Evolutionary conservation across 306 rosid genomes (phyloP), one percentile per base, ranked within the genome.

Genomic region (Sicyos edulis): DNA sequence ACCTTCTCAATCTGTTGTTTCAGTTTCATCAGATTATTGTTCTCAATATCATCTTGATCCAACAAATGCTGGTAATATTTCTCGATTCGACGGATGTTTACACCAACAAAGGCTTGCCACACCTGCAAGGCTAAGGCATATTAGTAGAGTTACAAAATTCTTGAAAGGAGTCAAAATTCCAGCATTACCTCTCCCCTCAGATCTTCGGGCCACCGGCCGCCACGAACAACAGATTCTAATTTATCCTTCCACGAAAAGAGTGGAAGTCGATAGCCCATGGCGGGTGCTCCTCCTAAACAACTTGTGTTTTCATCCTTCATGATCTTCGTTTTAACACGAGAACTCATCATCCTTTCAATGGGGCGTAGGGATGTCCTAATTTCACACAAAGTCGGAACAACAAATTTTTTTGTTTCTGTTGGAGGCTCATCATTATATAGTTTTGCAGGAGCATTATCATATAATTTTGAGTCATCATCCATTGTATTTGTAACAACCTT

Each of bases 1-100:
- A 90, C 98, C 98, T 92, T 92, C 98, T 92, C 98, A 90, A 92
- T 92, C 90, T 90, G 96, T 85, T 85, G 85, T 87, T 81, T 92
- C 91, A 96, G 87, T 83, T 92, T 87, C 75, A 82, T 80, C 34
- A 78, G 24, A 70, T 58, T 80, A 76, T 85, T 87, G 61, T 71
- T 75, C 56, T 79, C 87, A 73, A 78, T 61, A 82, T 68, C 78
- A 82, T 86, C 90, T 83, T 80, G 82, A 60, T 89, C 88, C 82
- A 92, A 78, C 79, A 92, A 81, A 78, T 86, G 79, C 49, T 83
- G 76, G 84, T 92, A 90, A 80, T 92, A 90, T 79, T 84, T 82
- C 74, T 88, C 86, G 75, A 90, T 87, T 71, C 86, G 77, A 26
- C 93, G 90, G 51, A 83, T 65, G 79, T 86, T 92, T 81, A 88